phyloP scores from a whole-genome alignment of 2,329 filamentous ascomycete genomes.

The Aspergillus sp. region DNA sequence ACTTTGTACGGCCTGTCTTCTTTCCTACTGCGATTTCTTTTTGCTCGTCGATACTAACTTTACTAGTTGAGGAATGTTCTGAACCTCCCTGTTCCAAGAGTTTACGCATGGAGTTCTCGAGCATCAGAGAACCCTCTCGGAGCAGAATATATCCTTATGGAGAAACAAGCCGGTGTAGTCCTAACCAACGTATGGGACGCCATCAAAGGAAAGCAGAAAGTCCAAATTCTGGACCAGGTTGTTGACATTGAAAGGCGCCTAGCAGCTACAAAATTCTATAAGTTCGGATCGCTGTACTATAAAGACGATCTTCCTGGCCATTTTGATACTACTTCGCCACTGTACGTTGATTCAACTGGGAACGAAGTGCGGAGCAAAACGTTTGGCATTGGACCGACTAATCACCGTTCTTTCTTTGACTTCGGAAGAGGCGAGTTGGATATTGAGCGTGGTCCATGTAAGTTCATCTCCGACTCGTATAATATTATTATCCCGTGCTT shows the following conservation, averaged over 20 bases:
- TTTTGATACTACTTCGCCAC: not conserved
- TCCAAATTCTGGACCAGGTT: conserved; percentile 18
- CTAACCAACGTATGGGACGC: conserved; percentile 22
- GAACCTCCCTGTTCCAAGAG: too few species aligned
- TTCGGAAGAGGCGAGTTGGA: conserved; percentile 18
- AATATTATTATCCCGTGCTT: too few species aligned
- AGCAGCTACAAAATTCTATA: conserved; percentile 20
- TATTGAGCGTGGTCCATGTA: conserved; percentile 26
- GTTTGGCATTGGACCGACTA: conserved; percentile 16
- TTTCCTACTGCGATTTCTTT: too few species aligned
- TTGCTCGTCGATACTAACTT: too few species aligned
- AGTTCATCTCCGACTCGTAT: too few species aligned
- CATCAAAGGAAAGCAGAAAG: conserved; percentile 23
- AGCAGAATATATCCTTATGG: conserved; percentile 43
- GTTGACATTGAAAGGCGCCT: conserved; percentile 20
- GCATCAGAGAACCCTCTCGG: too few species aligned
- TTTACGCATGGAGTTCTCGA: too few species aligned
- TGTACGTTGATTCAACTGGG: conserved; percentile 8
- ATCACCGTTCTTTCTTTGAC: conserved; percentile 7
- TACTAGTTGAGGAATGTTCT: too few species aligned
- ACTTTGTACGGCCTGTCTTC: too few species aligned
- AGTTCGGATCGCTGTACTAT: conserved; percentile 23
- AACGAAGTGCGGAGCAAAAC: conserved; percentile 18
- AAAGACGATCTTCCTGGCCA: conserved; percentile 16
- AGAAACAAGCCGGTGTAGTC: conserved; percentile 22